Base-by-base conservation (phyloP, 2,329 filamentous ascomycete species). In the Didymella keratinophila region DNA sequence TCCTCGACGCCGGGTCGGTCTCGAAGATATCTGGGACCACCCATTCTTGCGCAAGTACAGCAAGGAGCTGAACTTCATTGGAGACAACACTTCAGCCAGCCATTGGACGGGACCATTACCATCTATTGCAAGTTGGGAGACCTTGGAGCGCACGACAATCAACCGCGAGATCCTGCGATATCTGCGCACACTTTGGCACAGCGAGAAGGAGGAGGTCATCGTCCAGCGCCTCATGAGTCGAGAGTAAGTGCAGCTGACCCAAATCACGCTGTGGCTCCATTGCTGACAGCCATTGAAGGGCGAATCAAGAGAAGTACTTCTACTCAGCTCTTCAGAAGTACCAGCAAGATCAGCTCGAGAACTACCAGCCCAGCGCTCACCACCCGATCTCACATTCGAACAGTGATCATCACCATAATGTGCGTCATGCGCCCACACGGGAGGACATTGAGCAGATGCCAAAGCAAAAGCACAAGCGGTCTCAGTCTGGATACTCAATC, bases 291-390 rank as follows among this genome's bases (percentile, higher is more conserved):
- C 39, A n/a, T 30, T 23, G 32, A 58, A 94, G 90, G 63, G 82
- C 86, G 4, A 98, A 96, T 64, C 92, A 97, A 54, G 93, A 97
- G 73, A 96, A 97, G 72, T 84, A 94, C 65, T 97, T 98, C 76
- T 99, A 98, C 76, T 90, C 88, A 77, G 85, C 96, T 20, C 84
- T 99, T 8, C 79, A 89, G 64, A 90, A 89, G 74, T 96, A 97
- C 74, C 86, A 91, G 43, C 88, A 96, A 63, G 88, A 92, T 62
- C 89, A 95, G 66, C 78, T 96, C 1, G 93, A 98, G 73, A 91
- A 97, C 71, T 98, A 95, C 71, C 79, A 83, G 53, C 89, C 89
- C 58, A 87, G 88, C 28, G 86, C 90, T 21, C 80, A 80, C 52
- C 80, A 80, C 59, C 72, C 74, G 32, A 76, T 97, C 54, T 86